phyloP scores from a whole-genome alignment of 331 rosid species.

The Ulmus americana region DNA sequence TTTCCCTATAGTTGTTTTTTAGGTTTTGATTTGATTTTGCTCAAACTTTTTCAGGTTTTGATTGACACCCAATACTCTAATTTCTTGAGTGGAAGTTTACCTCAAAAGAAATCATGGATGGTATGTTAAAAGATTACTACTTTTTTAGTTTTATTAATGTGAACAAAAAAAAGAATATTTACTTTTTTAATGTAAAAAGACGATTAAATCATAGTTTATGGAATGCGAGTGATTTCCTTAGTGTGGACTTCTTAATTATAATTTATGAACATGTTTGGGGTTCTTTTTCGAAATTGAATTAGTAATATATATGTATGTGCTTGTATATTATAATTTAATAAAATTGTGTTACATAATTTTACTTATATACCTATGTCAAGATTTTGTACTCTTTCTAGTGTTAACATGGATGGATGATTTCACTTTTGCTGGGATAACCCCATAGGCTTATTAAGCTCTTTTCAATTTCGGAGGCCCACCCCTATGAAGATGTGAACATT shows the following conservation, averaged over 20 bases:
- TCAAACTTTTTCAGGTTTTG: constrained; percentile 20
- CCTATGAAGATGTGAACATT: no score
- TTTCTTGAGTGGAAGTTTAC: constrained; percentile 17
- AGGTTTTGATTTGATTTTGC: constrained; percentile 16
- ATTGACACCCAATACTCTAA: background rate
- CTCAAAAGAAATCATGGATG: constrained; percentile 55
- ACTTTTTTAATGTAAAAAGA: no score
- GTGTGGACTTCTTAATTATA: background rate
- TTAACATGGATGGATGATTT: no score
- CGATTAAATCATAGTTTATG: background rate
- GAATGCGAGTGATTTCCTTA: background rate
- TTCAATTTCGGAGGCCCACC: background rate
- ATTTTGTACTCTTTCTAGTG: no score
- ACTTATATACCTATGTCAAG: no score
- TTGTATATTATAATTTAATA: no score
- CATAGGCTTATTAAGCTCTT: background rate
- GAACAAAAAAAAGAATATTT: background rate
- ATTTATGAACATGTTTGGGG: background rate
- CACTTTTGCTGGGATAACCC: no score
- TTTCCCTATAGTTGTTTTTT: constrained; percentile 5
- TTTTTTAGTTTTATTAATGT: background rate
- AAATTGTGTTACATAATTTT: no score
- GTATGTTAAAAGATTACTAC: constrained; percentile 32
- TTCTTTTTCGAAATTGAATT: no score
- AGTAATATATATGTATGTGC: no score